A percentile compares a stretch with the other conserved stretches of the same genome.
Conservation (phyloP, 1,139 yeast species). For the Magnusiomyces sp. region DNA sequence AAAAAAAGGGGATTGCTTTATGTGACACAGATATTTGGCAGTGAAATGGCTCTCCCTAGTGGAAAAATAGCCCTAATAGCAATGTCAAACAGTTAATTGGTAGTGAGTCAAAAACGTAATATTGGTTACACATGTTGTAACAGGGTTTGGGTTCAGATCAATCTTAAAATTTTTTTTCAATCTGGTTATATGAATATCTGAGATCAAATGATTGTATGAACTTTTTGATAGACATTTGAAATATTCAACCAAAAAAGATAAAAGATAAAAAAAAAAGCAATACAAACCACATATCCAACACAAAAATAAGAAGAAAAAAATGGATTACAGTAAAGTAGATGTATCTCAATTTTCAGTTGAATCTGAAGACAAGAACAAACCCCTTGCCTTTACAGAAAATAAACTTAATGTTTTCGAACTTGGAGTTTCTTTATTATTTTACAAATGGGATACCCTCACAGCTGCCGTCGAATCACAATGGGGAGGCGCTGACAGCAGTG, state of each 20-base stretch:
- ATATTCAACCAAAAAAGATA: neutral
- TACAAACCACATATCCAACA: too few relatives aligned
- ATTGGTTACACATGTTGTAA: too few relatives aligned
- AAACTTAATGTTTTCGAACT: slow-evolving; percentile 75
- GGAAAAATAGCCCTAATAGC: too few relatives aligned
- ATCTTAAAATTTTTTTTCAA: slow-evolving; percentile 1
- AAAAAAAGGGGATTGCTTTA: too few relatives aligned
- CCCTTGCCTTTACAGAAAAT: neutral
- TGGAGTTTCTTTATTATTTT: slow-evolving; percentile 85
- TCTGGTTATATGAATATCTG: neutral
- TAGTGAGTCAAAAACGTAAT: too few relatives aligned
- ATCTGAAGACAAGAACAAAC: neutral
- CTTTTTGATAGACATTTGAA: neutral
- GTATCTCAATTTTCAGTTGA: neutral
- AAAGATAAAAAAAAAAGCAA: neutral
- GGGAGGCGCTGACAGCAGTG: slow-evolving; percentile 92
- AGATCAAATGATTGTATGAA: neutral
- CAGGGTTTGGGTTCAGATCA: too few relatives aligned
- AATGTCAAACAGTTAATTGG: too few relatives aligned
- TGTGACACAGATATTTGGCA: too few relatives aligned
- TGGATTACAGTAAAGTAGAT: neutral
- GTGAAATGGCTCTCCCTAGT: too few relatives aligned
- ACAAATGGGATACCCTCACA: slow-evolving; percentile 80
- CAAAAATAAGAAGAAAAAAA: too few relatives aligned
- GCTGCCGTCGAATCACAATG: slow-evolving; percentile 93